Conservation (phyloP, 768 basidiomycete genomes). For the Pulveroboletus sp. region DNA sequence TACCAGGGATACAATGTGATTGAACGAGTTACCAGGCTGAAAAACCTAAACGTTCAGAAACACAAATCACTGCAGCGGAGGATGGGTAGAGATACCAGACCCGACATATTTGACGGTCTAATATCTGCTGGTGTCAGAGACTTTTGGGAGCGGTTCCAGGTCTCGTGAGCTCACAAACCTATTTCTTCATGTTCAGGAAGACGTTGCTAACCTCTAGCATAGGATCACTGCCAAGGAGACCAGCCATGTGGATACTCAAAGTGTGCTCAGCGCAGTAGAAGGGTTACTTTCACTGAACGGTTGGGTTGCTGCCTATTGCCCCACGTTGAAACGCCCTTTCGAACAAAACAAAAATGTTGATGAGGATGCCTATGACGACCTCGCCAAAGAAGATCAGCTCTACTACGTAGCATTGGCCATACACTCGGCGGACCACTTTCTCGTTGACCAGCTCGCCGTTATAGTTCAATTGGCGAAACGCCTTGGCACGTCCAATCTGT, state of each 20-base stretch:
- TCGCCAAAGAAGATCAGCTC: slow-evolving; percentile 74
- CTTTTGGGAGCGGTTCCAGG: slow-evolving; percentile 90
- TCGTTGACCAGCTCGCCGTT: slow-evolving; percentile 96
- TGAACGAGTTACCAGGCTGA: slow-evolving; percentile 58
- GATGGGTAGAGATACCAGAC: slow-evolving; percentile 79
- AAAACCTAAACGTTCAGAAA: slow-evolving; percentile 81
- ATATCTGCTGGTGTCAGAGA: slow-evolving; percentile 75
- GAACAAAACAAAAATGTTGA: slow-evolving; percentile 79
- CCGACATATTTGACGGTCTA: slow-evolving; percentile 73
- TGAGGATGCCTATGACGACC: slow-evolving; percentile 78
- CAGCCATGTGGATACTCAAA: slow-evolving; percentile 84
- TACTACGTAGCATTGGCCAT: slow-evolving; percentile 95
- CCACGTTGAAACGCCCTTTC: slow-evolving; percentile 91
- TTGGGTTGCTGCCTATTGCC: slow-evolving; percentile 96
- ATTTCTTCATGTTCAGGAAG: background rate
- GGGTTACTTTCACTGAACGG: slow-evolving; percentile 93
- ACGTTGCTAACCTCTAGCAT: slow-evolving; percentile 1
- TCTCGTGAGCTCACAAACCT: slow-evolving; percentile 57
- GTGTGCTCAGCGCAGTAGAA: slow-evolving; percentile 85
- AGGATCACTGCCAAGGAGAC: slow-evolving; percentile 83
- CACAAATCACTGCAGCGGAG: slow-evolving; percentile 85
- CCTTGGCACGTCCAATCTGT: slow-evolving; percentile 83
- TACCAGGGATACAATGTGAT: slow-evolving; percentile 59
- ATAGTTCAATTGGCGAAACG: slow-evolving; percentile 94
- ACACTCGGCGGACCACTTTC: slow-evolving; percentile 98